Evolutionary conservation across 2,329 filamentous ascomycete species (phyloP), one percentile per base, ranked within the genome.

Genomic region (Penicillium sp.): DNA sequence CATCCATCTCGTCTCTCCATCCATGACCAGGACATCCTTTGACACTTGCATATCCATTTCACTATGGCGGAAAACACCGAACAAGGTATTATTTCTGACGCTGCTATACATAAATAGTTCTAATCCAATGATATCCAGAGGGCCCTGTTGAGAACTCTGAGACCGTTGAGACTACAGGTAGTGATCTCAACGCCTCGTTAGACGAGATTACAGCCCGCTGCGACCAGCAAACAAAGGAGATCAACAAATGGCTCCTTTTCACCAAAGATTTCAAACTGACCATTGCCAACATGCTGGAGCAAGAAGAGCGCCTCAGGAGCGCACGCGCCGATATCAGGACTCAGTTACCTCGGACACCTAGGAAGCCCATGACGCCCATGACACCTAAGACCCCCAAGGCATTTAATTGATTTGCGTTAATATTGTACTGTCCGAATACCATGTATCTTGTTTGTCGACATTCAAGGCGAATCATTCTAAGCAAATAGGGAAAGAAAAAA

Each of bases 131-230:
- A 30, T 16, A 34, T 23, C 8, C 11, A 52, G 49, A 40, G 3
- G 6, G n/a, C 11, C 4, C 7, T 2, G 6, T 5, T 38, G 27
- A 40, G 8, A 16, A 6, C 8, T 3, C 19, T 16, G 29, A 16
- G 38, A 34, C 7, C 14, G 3, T 42, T 14, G 3, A n/a, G 13
- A 48, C 35, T 7, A 23, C 23, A 23, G 5, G 5, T 23, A 38
- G n/a, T 34, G 35, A 19, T 27, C 16, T 52, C 14, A 23, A 45
- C 26, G 10, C 36, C 7, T 18, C 47, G 35, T 34, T 52, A 26
- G 16, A 47, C 13, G 49, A 52, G n/a, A 47, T 47, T n/a, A 46
- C 42, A 18, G 18, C 26, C 14, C 49, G 49, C 11, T 40, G 35
- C 18, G 36, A 40, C 3, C n/a, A 4, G 26, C 41, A 51, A 16